These are phyloP conservation scores for Dothistroma septosporum DNA, from an alignment of 2,329 filamentous ascomycete species.

Conservation along the genomic window DNA sequence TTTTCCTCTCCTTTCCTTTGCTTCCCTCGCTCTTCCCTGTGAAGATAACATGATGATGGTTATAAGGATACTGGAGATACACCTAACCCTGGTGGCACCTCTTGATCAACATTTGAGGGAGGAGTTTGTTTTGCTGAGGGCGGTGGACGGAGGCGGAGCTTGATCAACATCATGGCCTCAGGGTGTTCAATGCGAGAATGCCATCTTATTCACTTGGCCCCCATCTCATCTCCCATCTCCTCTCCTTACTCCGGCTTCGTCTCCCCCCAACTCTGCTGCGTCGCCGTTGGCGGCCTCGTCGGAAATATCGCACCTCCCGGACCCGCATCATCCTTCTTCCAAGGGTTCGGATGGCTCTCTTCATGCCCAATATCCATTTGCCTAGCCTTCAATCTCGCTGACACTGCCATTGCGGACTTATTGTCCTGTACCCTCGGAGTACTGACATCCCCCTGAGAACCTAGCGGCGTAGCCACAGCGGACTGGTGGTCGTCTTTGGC, in stretches of 20 bases:
- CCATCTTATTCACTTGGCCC: too few species aligned
- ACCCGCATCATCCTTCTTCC: neutral
- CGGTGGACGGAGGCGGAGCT: too few species aligned
- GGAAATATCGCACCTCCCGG: neutral
- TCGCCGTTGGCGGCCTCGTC: neutral
- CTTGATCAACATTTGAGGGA: neutral
- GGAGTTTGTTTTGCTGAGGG: too few species aligned
- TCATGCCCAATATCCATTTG: neutral
- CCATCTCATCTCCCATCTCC: too few species aligned
- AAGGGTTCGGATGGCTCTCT: neutral
- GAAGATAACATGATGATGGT: too few species aligned
- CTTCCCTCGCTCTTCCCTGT: too few species aligned
- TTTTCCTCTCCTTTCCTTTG: too few species aligned
- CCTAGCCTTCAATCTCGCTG: neutral
- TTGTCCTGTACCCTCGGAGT: neutral
- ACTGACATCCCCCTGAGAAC: neutral
- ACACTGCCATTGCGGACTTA: neutral
- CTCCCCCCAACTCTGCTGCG: neutral
- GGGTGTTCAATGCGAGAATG: too few species aligned
- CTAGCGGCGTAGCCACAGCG: neutral
- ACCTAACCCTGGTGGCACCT: neutral
- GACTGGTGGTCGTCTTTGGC: conserved; percentile 1
- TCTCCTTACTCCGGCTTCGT: neutral
- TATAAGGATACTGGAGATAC: too few species aligned
- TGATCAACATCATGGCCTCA: too few species aligned